These are phyloP conservation scores for Starmerella potacharoeniae DNA, from an alignment of 805 yeast genomes.

Conservation along the genomic window DNA sequence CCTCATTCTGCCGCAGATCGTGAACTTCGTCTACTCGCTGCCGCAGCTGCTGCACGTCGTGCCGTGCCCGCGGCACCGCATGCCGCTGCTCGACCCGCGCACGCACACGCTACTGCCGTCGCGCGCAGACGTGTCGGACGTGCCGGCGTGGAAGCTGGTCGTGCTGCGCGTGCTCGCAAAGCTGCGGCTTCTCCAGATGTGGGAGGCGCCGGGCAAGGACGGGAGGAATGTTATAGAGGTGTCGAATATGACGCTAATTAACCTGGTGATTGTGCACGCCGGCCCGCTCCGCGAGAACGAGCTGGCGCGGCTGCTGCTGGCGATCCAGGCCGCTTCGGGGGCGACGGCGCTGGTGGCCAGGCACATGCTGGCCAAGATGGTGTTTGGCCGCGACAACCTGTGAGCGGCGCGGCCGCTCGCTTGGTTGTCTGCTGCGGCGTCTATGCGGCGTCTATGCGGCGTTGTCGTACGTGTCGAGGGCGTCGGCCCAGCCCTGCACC, in stretches of 20 bases:
- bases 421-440: too few relatives aligned
- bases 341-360: slow-evolving; percentile 54
- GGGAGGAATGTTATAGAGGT: slow-evolving; percentile 33
- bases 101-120: slow-evolving; percentile 74
- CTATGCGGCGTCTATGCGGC: neutral
- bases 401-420: neutral
- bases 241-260: slow-evolving; percentile 81
- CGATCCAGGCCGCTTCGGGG: slow-evolving; percentile 57
- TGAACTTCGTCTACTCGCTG: slow-evolving; percentile 80
- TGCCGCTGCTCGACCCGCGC: slow-evolving; percentile 61
- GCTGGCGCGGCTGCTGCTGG: slow-evolving; percentile 50
- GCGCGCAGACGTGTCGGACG: slow-evolving; percentile 27
- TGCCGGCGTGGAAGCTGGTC: slow-evolving; percentile 12
- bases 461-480: slow-evolving; percentile 18
- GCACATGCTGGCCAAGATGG: slow-evolving; percentile 72
- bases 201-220: slow-evolving; percentile 20
- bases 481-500: slow-evolving; percentile 58
- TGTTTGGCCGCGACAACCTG: slow-evolving; percentile 77
- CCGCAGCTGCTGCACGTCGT: slow-evolving; percentile 82
- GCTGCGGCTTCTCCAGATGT: slow-evolving; percentile 40
- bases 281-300: slow-evolving; percentile 85
- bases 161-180: slow-evolving; percentile 39
- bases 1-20: slow-evolving; percentile 80
- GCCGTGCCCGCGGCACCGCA: slow-evolving; percentile 91
- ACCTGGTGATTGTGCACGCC: slow-evolving; percentile 66